Percentiles rank a stretch among this genome's conserved stretches.
Conservation (phyloP, 352 stramenopile species). For the Pythium aquatile region DNA sequence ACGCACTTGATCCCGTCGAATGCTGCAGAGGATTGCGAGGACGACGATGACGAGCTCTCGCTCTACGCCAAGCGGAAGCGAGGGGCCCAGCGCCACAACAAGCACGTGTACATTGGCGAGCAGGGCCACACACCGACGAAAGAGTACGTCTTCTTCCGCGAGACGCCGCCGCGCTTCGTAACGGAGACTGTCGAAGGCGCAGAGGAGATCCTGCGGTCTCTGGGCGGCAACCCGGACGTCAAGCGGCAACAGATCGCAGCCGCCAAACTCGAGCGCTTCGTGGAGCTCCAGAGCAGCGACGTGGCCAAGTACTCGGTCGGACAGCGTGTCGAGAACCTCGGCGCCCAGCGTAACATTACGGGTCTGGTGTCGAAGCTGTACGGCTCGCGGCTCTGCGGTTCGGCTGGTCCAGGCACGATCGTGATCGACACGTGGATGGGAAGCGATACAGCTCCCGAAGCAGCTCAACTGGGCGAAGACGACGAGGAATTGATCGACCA, state of each 20-base stretch:
- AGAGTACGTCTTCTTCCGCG: slow-evolving; percentile 83
- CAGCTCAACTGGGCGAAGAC: slow-evolving; percentile 1
- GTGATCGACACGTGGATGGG: slow-evolving; percentile 58
- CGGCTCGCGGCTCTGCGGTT: slow-evolving; percentile 66
- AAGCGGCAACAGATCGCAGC: slow-evolving; percentile 35
- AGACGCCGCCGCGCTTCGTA: slow-evolving; percentile 77
- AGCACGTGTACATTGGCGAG: slow-evolving; percentile 60
- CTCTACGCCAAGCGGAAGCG: slow-evolving; percentile 59
- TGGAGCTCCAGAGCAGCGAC: slow-evolving; percentile 80
- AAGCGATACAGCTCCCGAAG: slow-evolving; percentile 18
- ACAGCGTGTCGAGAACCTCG: slow-evolving; percentile 51
- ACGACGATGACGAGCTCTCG: slow-evolving; percentile 33
- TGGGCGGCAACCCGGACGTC: slow-evolving; percentile 41
- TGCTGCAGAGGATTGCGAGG: not conserved
- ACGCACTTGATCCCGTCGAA: slow-evolving; percentile 10
- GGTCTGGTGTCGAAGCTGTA: slow-evolving; percentile 72
- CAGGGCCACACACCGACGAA: slow-evolving; percentile 64
- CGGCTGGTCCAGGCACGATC: slow-evolving; percentile 61
- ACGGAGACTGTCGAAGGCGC: slow-evolving; percentile 73
- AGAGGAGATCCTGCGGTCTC: slow-evolving; percentile 31
- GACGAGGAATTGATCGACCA: slow-evolving; percentile 7
- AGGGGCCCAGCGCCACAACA: slow-evolving; percentile 35
- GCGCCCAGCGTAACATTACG: slow-evolving; percentile 47
- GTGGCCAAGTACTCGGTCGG: slow-evolving; percentile 75
- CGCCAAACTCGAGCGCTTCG: slow-evolving; percentile 42